Conservation (phyloP, 345 rosid species). For the Balakata baccata region DNA sequence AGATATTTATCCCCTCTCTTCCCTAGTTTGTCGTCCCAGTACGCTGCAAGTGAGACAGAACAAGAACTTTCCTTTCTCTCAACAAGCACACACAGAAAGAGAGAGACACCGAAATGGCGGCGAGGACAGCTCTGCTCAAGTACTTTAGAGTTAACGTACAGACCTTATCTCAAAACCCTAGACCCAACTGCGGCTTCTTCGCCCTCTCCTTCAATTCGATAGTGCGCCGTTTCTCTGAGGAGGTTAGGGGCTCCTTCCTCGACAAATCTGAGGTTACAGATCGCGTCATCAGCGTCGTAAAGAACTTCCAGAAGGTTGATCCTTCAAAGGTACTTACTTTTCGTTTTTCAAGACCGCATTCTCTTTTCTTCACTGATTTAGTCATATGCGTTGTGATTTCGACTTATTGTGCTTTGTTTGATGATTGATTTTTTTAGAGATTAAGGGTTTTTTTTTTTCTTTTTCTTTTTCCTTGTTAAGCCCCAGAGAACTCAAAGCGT, state of each 20-base stretch:
- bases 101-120: slow-evolving; percentile 38
- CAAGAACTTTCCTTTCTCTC: neutral
- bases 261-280: slow-evolving; percentile 96
- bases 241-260: slow-evolving; percentile 82
- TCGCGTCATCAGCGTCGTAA: slow-evolving; percentile 81
- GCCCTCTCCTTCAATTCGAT: slow-evolving; percentile 40
- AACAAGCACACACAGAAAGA: neutral
- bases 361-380: neutral
- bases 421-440: neutral
- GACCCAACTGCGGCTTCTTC: slow-evolving; percentile 17
- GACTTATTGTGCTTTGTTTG: neutral
- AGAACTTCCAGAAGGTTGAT: slow-evolving; percentile 85
- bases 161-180: slow-evolving; percentile 36
- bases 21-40: too few species aligned
- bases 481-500: neutral
- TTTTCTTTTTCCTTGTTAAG: neutral
- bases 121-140: slow-evolving; percentile 66
- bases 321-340: slow-evolving; percentile 64
- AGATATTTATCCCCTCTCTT: neutral
- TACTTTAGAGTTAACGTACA: slow-evolving; percentile 61
- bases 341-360: neutral
- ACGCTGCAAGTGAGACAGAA: neutral
- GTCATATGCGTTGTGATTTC: neutral
- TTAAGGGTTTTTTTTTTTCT: too few species aligned
- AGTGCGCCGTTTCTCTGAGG: slow-evolving; percentile 70